Evolutionary conservation across 164 flowering plant species (phyloP).

Genomic region (Hamamelis virginiana): DNA sequence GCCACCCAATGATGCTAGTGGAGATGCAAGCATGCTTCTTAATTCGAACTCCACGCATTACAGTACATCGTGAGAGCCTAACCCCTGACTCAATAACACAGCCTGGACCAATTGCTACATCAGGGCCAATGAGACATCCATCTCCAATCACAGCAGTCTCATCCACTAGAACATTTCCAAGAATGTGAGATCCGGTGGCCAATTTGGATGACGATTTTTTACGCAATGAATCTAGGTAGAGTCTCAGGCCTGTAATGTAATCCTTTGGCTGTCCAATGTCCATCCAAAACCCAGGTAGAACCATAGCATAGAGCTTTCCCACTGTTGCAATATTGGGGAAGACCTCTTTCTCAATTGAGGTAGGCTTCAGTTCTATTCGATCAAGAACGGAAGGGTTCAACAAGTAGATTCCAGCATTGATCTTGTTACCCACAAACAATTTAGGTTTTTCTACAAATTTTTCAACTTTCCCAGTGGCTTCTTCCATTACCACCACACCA

Average conservation of each 20-base stretch:
- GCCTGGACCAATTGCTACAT: constrained; percentile 95
- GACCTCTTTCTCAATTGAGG: constrained; percentile 92
- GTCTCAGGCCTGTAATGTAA: constrained; percentile 87
- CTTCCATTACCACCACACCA: constrained; percentile 94
- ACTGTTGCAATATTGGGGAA: constrained; percentile 91
- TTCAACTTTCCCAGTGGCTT: constrained; percentile 80
- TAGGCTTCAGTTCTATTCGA: constrained; percentile 79
- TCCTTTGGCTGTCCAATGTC: constrained; percentile 98
- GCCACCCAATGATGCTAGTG: constrained; percentile 96
- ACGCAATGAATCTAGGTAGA: constrained; percentile 77
- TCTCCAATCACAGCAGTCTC: constrained; percentile 90
- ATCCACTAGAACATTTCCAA: constrained; percentile 88
- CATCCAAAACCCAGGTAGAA: constrained; percentile 98
- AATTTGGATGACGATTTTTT: constrained; percentile 66
- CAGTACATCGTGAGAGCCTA: constrained; percentile 90
- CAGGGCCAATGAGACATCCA: constrained; percentile 95
- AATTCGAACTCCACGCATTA: constrained; percentile 89
- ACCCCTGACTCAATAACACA: constrained; percentile 95
- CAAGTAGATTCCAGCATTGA: constrained; percentile 96
- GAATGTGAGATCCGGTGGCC: constrained; percentile 67
- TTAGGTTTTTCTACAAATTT: constrained; percentile 94
- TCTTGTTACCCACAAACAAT: constrained; percentile 92
- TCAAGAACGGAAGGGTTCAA: constrained; percentile 91
- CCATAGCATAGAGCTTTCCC: constrained; percentile 84
- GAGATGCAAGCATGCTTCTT: constrained; percentile 93